phyloP scores from a whole-genome alignment of 2,329 filamentous ascomycete species.

The Fusarium sp. region DNA sequence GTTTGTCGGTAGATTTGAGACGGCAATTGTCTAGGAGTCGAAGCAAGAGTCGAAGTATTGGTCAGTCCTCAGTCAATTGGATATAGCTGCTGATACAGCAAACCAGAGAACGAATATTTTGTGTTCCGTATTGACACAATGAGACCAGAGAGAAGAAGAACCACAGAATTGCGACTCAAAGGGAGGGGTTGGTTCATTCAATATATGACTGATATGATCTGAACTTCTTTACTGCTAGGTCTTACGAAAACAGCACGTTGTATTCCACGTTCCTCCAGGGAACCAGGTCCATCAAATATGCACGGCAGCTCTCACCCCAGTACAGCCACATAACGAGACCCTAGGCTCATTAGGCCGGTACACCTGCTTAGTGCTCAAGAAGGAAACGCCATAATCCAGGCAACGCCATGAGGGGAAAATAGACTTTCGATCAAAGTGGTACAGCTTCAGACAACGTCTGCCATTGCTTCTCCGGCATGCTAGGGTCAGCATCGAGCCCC shows the following conservation, averaged over 20 bases:
- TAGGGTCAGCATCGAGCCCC: slow-evolving; percentile 29
- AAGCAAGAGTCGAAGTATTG: not conserved
- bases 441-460: slow-evolving; percentile 33
- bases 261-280: slow-evolving; percentile 14
- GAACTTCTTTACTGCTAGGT: slow-evolving; percentile 14
- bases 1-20: not conserved
- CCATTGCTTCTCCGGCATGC: slow-evolving; percentile 14
- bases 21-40: not conserved
- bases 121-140: not conserved
- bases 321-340: slow-evolving; percentile 29
- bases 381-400: slow-evolving; percentile 21
- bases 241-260: slow-evolving; percentile 3
- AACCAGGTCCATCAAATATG: slow-evolving; percentile 26
- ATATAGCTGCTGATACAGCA: not conserved
- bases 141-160: not conserved
- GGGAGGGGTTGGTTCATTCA: slow-evolving; percentile 3
- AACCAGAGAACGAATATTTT: not conserved
- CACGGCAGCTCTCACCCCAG: slow-evolving; percentile 23
- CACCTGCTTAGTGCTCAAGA: slow-evolving; percentile 23
- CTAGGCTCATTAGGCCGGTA: slow-evolving; percentile 15
- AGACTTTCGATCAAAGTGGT: slow-evolving; percentile 43
- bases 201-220: slow-evolving; percentile 25
- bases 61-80: not conserved
- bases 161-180: not conserved
- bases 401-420: slow-evolving; percentile 43